Evolutionary conservation across 768 basidiomycete genomes (phyloP), one percentile per base, ranked within the genome.

Genomic region (Agaricus blazei): DNA sequence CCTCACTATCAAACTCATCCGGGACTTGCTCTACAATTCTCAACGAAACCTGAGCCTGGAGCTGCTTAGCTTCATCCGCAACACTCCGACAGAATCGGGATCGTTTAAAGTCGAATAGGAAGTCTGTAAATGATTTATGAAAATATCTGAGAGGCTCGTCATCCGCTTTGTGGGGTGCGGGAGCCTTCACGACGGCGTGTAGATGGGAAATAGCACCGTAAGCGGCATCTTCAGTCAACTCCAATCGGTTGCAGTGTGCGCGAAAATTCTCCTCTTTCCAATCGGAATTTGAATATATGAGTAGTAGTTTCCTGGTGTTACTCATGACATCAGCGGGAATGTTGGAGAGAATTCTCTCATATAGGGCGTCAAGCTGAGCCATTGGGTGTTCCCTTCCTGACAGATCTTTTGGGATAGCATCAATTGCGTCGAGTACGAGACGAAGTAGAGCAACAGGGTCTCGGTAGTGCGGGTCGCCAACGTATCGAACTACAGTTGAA

Each of bases 401-500:
- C 48, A 9, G n/a, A 15, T 19, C 8, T 9, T 12, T 8, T 2
- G 48, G 15, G 14, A 3, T 9, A 15, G n/a, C 9, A 6, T 26
- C 9, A 31, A 50, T 38, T 9, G 26, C 48, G 5, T 27, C 36
- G 19, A 50, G 34, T 12, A 50, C 19, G 19, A 19, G 9, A 38
- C 54, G 19, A 40, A 43, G 8, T 46, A 58, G 43, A 26, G 14
- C 14, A 1, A 38, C 36, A 1, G 58, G 54, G 9, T 56, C 38
- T 11, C 48, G 19, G 19, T 38, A 37, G 3, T 6, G 15, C 11
- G 48, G 48, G 26, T 59, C 59, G 11, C 53, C 63, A 29, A 67
- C 54, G 50, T 60, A 68, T 23, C 61, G 59, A 7, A 66, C 40
- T 23, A 60, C 60, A 4, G 63, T 65, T 1, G 64, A 57, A 3